Evolutionary conservation across 306 rosid species (phyloP).

Genomic region (Glycyrrhiza uralensis): DNA sequence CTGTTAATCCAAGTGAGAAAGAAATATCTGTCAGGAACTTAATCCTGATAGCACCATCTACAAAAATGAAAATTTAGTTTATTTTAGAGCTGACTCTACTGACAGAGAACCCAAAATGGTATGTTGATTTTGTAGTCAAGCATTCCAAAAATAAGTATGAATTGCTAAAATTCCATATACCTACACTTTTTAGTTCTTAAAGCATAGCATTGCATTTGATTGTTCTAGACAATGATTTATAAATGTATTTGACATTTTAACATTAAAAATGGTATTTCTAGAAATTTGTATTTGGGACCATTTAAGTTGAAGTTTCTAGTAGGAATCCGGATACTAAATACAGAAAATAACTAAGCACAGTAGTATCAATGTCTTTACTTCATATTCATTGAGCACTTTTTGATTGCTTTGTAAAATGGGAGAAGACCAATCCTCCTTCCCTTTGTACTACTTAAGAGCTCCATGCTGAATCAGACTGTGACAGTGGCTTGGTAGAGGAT

Average conservation of each 20-base stretch:
- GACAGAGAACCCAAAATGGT: constrained; percentile 51
- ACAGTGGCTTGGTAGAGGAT: constrained; percentile 30
- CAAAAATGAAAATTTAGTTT: constrained; percentile 34
- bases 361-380: constrained; percentile 8
- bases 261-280: neutral
- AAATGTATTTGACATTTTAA: neutral
- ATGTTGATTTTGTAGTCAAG: constrained; percentile 23
- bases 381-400: constrained; percentile 15
- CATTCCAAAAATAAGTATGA: constrained; percentile 15
- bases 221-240: neutral
- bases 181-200: constrained; percentile 3
- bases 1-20: constrained; percentile 30
- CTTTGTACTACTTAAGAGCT: neutral
- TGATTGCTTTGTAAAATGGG: constrained; percentile 18
- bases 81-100: constrained; percentile 35
- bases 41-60: constrained; percentile 35
- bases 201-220: neutral
- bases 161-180: constrained; percentile 11
- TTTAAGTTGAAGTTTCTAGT: neutral
- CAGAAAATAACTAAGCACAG: neutral
- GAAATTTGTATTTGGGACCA: neutral
- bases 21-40: constrained; percentile 46
- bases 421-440: neutral
- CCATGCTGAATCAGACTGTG: too few relatives aligned
- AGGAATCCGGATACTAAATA: neutral